A percentile compares a stretch with the other conserved stretches of the same genome.
Evolutionary conservation across 495 filamentous ascomycete genomes (phyloP).

Genomic region (Aspergillus cristatus): DNA sequence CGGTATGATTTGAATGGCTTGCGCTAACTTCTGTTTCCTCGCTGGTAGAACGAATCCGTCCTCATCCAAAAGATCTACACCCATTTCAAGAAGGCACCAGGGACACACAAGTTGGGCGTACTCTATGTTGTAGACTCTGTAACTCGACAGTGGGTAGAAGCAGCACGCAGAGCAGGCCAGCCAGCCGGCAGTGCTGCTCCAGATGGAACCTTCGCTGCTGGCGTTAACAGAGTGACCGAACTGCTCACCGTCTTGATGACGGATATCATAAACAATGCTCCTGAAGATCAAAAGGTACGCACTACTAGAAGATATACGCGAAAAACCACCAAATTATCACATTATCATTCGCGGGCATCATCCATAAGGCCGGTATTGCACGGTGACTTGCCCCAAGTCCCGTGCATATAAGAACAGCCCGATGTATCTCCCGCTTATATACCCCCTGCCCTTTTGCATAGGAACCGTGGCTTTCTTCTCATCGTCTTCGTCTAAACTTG

Average conservation of each 20-base stretch:
- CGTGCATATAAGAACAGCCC: conserved; percentile 22
- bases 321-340: conserved; percentile 15
- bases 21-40: conserved; percentile 24
- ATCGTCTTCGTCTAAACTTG: conserved; percentile 6
- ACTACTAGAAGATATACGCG: conserved; percentile 28
- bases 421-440: conserved; percentile 23
- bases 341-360: conserved; percentile 18
- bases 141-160: conserved; percentile 96
- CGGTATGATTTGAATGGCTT: conserved; percentile 4
- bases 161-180: conserved; percentile 79
- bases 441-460: conserved; percentile 16
- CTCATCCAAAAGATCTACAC: conserved; percentile 94
- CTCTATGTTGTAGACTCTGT: conserved; percentile 99
- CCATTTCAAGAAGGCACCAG: conserved; percentile 91
- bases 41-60: conserved; percentile 77
- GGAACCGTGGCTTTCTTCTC: conserved; percentile 7
- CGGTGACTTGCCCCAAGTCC: conserved; percentile 12
- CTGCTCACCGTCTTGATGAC: conserved; percentile 88
- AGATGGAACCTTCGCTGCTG: conserved; percentile 89
- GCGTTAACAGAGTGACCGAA: conserved; percentile 94
- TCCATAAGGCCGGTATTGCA: conserved; percentile 20
- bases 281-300: conserved; percentile 98
- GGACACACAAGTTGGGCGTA: conserved; percentile 94
- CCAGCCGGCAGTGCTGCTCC: conserved; percentile 62
- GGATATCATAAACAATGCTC: conserved; percentile 82